These are phyloP conservation scores for Metarhizium brunneum DNA, from an alignment of 2,329 filamentous ascomycete genomes.

Conservation along the genomic window DNA sequence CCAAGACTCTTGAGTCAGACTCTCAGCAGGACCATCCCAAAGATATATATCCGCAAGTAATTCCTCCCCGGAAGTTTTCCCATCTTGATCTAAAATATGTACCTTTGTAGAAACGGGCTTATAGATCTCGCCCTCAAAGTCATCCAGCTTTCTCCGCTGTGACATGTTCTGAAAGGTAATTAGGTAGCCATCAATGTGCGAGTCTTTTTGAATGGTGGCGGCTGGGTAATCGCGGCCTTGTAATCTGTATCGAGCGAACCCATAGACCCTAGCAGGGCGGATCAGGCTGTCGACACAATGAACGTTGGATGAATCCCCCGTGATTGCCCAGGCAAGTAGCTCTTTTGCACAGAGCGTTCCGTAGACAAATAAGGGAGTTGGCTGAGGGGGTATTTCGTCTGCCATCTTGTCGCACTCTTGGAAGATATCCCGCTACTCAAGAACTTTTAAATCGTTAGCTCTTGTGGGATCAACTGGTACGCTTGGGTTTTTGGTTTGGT, in stretches of 20 bases:
- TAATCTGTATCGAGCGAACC: conserved; percentile 7
- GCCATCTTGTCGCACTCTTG: too few relatives aligned
- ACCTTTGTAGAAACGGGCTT: conserved; percentile 7
- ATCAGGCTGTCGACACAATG: not conserved
- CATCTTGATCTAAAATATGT: conserved; percentile 1
- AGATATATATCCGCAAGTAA: conserved; percentile 22
- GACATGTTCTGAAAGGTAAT: conserved; percentile 13
- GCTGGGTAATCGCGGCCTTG: conserved; percentile 17
- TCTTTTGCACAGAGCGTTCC: conserved; percentile 18
- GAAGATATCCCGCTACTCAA: too few relatives aligned
- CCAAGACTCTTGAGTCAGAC: conserved; percentile 14
- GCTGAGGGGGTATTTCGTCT: too few relatives aligned
- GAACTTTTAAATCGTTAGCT: too few relatives aligned
- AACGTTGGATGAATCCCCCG: conserved; percentile 11
- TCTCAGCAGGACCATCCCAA: conserved; percentile 14
- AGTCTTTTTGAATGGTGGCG: conserved; percentile 8
- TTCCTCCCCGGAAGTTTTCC: not conserved
- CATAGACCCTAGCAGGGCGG: conserved; percentile 9
- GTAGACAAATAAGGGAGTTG: conserved; percentile 19
- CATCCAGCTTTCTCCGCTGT: conserved; percentile 21
- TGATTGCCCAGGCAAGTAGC: conserved; percentile 20
- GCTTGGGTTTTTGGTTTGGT: too few relatives aligned
- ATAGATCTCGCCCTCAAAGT: conserved; percentile 22
- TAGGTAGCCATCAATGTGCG: conserved; percentile 16
- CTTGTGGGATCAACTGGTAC: too few relatives aligned